A percentile compares a stretch with the other conserved stretches of the same genome.
Evolutionary conservation across 2,329 filamentous ascomycete species (phyloP).

Genomic region (Monosporascus sp.): DNA sequence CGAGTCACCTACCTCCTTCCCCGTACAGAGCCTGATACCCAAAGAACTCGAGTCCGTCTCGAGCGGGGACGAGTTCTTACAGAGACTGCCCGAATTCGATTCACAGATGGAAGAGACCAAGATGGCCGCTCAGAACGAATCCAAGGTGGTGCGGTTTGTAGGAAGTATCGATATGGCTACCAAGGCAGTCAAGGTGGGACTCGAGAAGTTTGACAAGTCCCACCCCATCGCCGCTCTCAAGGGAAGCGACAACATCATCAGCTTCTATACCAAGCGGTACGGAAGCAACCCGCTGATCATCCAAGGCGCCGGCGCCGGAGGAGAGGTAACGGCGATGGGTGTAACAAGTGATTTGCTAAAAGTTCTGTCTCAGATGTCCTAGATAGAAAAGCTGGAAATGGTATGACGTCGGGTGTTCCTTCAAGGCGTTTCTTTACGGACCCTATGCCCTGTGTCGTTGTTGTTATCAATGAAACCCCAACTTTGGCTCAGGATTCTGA

Average conservation of each 20-base stretch:
- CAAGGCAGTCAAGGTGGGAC: constrained; percentile 81
- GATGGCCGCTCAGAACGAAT: constrained; percentile 74
- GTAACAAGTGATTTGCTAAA: constrained; percentile 92
- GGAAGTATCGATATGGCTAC: constrained; percentile 84
- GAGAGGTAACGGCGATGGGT: constrained; percentile 96
- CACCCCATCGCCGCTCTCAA: constrained; percentile 92
- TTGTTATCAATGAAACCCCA: background rate
- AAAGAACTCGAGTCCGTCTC: constrained; percentile 72
- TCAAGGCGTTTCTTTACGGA: constrained; percentile 4
- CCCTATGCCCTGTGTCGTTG: background rate
- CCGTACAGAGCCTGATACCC: constrained; percentile 89
- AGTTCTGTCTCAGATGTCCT: constrained; percentile 67
- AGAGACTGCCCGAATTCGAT: constrained; percentile 76
- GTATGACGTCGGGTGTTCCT: constrained; percentile 7
- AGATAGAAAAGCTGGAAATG: constrained; percentile 15
- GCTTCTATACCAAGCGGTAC: constrained; percentile 95
- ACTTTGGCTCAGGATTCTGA: constrained; percentile 5
- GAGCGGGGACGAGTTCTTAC: constrained; percentile 81
- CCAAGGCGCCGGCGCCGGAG: constrained; percentile 89
- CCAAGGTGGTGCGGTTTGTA: constrained; percentile 91
- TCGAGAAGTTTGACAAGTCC: constrained; percentile 82
- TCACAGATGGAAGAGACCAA: constrained; percentile 86
- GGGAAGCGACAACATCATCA: constrained; percentile 98
- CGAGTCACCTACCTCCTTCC: constrained; percentile 80
- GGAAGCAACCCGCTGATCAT: constrained; percentile 87